These are phyloP conservation scores for Millerozyma acaciae DNA, from an alignment of 805 yeast genomes.

Conservation along the genomic window DNA sequence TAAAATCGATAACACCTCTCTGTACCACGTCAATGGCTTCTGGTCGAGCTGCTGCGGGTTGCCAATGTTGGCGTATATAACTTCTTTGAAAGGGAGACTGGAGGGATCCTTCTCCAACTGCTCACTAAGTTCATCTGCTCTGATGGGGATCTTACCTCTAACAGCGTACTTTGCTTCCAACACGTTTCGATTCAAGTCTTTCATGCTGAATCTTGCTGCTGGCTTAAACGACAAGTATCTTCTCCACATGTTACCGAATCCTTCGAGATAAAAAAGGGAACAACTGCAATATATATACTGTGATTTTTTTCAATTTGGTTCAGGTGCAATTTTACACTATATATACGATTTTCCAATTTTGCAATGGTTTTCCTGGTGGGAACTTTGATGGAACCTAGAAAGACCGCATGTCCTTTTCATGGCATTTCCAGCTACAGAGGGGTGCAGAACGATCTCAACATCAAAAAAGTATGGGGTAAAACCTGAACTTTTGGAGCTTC, in stretches of 20 bases:
- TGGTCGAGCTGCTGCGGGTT: conserved; percentile 97
- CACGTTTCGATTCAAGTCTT: conserved; percentile 68
- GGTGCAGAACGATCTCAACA: too few relatives aligned
- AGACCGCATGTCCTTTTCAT: too few relatives aligned
- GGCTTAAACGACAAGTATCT: conserved; percentile 1
- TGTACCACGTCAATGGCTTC: conserved; percentile 88
- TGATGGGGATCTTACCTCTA: conserved; percentile 87
- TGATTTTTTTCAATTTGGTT: background rate
- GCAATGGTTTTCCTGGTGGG: too few relatives aligned
- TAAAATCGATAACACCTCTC: conserved; percentile 81
- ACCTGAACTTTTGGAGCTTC: too few relatives aligned
- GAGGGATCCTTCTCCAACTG: conserved; percentile 45
- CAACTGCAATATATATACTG: too few relatives aligned
- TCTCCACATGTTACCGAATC: background rate
- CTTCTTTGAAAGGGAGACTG: conserved; percentile 70
- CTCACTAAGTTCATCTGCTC: conserved; percentile 78
- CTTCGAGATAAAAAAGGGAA: too few relatives aligned
- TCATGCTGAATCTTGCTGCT: conserved; percentile 10
- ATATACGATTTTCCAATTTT: background rate
- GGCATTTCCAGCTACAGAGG: too few relatives aligned
- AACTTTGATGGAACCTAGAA: too few relatives aligned
- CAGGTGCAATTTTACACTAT: background rate
- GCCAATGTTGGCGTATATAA: conserved; percentile 92
- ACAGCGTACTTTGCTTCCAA: conserved; percentile 93
- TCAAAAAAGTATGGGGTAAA: too few relatives aligned